Conservation (phyloP, 768 basidiomycete genomes). For the Stropharia rugosoannulata region DNA sequence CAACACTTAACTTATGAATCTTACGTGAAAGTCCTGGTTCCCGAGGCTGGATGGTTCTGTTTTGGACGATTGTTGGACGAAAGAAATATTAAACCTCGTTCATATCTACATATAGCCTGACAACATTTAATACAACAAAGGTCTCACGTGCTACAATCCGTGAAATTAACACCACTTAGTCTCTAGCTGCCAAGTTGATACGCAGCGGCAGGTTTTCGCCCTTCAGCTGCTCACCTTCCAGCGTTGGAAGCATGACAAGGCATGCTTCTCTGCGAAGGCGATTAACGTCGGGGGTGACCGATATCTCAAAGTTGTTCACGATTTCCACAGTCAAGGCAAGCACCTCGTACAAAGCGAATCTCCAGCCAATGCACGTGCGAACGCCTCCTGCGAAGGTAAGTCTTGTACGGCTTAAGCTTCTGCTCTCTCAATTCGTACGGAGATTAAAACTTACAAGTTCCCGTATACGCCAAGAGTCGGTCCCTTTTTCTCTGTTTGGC, state of each 20-base stretch:
- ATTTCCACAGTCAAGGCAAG: slow-evolving; percentile 7
- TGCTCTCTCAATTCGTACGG: neutral
- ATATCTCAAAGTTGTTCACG: slow-evolving; percentile 49
- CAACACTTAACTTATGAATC: too few relatives aligned
- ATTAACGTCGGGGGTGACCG: slow-evolving; percentile 37
- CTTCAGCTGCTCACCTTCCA: slow-evolving; percentile 42
- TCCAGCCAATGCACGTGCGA: slow-evolving; percentile 48
- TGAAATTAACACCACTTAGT: slow-evolving; percentile 11
- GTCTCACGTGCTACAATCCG: neutral
- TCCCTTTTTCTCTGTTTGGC: slow-evolving; percentile 33
- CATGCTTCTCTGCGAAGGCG: slow-evolving; percentile 43
- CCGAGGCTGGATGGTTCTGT: too few relatives aligned
- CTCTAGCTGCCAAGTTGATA: slow-evolving; percentile 37
- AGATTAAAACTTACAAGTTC: slow-evolving; percentile 38
- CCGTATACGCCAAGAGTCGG: slow-evolving; percentile 44
- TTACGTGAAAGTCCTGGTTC: too few relatives aligned
- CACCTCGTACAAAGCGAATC: slow-evolving; percentile 40
- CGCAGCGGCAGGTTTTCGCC: slow-evolving; percentile 44
- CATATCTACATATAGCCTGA: neutral
- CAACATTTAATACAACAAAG: neutral
- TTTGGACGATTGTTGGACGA: too few relatives aligned
- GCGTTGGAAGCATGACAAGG: slow-evolving; percentile 46
- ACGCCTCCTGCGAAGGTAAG: slow-evolving; percentile 49
- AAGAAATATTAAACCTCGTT: too few relatives aligned
- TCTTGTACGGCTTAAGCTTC: slow-evolving; percentile 21